These are phyloP conservation scores for Ustilago curta DNA, from an alignment of 1,284 basidiomycete species.

Conservation along the genomic window DNA sequence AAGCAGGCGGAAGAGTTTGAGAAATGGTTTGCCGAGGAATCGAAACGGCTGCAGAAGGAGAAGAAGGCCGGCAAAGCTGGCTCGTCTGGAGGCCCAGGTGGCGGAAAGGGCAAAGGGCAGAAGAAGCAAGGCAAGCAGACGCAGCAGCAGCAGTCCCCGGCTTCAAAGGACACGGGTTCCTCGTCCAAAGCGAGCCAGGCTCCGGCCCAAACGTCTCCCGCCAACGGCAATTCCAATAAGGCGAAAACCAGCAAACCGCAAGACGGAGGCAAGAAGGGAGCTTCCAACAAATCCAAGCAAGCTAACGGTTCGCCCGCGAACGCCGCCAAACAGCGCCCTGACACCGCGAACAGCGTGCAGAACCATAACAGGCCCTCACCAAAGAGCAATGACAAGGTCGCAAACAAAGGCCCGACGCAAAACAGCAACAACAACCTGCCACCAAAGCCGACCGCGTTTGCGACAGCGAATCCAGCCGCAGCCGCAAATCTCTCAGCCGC, in stretches of 20 bases:
- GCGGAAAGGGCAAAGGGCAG: constrained; percentile 27
- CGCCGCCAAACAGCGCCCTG: constrained; percentile 2
- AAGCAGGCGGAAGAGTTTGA: constrained; percentile 64
- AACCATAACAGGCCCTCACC: constrained; percentile 12
- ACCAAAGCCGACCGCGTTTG: constrained; percentile 17
- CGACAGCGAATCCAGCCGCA: constrained; percentile 4
- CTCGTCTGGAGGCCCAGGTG: not conserved
- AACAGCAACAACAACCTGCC: constrained; percentile 6
- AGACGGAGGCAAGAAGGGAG: constrained; percentile 22
- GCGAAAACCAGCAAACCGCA: constrained; percentile 24
- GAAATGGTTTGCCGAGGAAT: constrained; percentile 67
- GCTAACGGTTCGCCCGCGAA: constrained; percentile 9
- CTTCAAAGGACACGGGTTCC: not conserved
- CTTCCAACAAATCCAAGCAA: constrained; percentile 13
- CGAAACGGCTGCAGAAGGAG: constrained; percentile 55
- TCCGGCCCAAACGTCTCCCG: not conserved
- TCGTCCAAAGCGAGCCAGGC: constrained; percentile 12
- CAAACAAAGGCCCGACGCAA: constrained; percentile 7
- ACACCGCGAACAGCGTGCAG: constrained; percentile 1
- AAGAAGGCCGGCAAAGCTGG: constrained; percentile 22
- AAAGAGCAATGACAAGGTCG: constrained; percentile 8
- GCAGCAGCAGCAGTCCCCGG: constrained; percentile 13
- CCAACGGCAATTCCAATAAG: constrained; percentile 7
- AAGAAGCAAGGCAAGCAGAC: constrained; percentile 26
- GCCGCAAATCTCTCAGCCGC: constrained; percentile 28